Percentiles rank a stretch among this genome's conserved stretches.
phyloP scores from a whole-genome alignment of 1,284 basidiomycete genomes.

The Kwoniella shivajii region DNA sequence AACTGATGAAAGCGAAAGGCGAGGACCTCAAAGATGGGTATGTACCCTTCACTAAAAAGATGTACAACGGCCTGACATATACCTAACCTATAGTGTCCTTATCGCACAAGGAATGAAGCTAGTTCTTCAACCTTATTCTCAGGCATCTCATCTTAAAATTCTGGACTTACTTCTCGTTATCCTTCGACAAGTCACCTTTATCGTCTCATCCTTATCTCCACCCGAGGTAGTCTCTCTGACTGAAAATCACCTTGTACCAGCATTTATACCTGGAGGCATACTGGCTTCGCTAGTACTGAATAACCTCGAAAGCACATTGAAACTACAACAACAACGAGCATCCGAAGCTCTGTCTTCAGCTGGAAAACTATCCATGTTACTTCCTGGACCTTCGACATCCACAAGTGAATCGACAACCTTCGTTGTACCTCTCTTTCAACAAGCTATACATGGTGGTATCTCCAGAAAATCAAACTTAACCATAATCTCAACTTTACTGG shows the following conservation, averaged over 20 bases:
- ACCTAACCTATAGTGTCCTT: constrained; percentile 6
- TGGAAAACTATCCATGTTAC: constrained; percentile 12
- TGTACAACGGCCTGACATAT: not conserved
- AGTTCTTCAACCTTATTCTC: constrained; percentile 8
- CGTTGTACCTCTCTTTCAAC: constrained; percentile 34
- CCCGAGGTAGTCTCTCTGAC: constrained; percentile 15
- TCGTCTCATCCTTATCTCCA: not conserved
- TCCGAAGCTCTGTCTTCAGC: constrained; percentile 30
- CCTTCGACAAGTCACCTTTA: constrained; percentile 28
- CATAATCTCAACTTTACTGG: constrained; percentile 25
- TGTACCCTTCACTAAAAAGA: not conserved
- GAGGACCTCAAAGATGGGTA: constrained; percentile 28
- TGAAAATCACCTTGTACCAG: constrained; percentile 19
- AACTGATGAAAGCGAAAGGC: constrained; percentile 20
- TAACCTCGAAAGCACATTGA: constrained; percentile 28
- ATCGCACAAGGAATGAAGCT: constrained; percentile 15
- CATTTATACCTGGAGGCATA: constrained; percentile 23
- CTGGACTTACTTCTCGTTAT: constrained; percentile 35
- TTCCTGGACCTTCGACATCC: constrained; percentile 12
- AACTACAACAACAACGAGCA: constrained; percentile 31
- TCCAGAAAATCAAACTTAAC: constrained; percentile 23
- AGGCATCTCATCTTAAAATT: constrained; percentile 13
- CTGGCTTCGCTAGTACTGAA: constrained; percentile 21
- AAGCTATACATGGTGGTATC: constrained; percentile 15
- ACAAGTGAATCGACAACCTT: constrained; percentile 7